phyloP scores from a whole-genome alignment of 2,329 filamentous ascomycete genomes.

The Drechslerella dactyloides region DNA sequence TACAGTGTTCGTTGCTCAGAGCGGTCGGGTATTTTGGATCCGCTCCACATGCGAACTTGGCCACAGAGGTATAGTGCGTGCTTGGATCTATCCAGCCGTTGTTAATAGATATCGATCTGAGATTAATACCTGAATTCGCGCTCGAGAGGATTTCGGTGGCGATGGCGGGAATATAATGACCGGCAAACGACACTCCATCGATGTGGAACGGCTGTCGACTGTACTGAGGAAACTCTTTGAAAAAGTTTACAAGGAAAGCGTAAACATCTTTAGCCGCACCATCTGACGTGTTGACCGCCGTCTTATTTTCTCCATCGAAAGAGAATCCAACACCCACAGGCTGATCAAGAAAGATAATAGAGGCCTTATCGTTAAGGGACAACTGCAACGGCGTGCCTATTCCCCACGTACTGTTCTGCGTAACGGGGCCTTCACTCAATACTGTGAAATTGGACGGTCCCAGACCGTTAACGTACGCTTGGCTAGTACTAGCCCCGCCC shows the following conservation, averaged over 20 bases:
- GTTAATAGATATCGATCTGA: slow-evolving; percentile 91
- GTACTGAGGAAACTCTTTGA: slow-evolving; percentile 98
- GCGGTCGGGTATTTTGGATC: slow-evolving; percentile 92
- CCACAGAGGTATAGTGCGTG: slow-evolving; percentile 94
- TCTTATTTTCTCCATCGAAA: slow-evolving; percentile 85
- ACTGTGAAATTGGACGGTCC: slow-evolving; percentile 89
- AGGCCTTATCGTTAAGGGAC: too few species aligned
- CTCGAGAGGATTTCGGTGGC: slow-evolving; percentile 87
- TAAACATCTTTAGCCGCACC: slow-evolving; percentile 98
- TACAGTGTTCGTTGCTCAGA: slow-evolving; percentile 76
- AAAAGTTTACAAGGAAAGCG: slow-evolving; percentile 94
- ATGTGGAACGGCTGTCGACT: slow-evolving; percentile 96
- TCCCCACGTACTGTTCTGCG: slow-evolving; percentile 89
- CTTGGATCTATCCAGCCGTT: slow-evolving; percentile 93
- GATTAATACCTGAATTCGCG: slow-evolving; percentile 98
- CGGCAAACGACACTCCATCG: slow-evolving; percentile 90
- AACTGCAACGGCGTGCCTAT: too few species aligned
- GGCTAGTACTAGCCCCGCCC: slow-evolving; percentile 93
- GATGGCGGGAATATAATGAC: slow-evolving; percentile 93
- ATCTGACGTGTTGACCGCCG: slow-evolving; percentile 89
- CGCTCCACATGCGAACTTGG: slow-evolving; percentile 96
- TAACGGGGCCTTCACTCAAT: slow-evolving; percentile 80
- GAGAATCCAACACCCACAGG: slow-evolving; percentile 98
- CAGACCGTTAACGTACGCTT: slow-evolving; percentile 96
- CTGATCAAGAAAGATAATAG: slow-evolving; percentile 98